Conservation (phyloP, 441 rosid genomes). For the Jatropha multifida region DNA sequence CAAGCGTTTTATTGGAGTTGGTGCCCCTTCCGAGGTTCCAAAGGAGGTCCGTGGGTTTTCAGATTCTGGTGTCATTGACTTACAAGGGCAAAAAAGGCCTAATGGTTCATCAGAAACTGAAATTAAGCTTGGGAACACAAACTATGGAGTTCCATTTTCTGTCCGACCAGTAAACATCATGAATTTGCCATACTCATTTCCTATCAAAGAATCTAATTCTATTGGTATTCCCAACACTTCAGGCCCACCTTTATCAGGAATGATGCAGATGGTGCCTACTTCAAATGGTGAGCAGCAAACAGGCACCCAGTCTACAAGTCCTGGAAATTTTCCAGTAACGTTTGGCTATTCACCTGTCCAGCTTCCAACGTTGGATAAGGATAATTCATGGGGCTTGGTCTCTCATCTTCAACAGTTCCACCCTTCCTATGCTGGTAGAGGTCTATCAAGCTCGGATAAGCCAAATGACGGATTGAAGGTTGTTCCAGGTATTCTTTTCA, state of each 20-base stretch:
- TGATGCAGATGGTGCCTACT: slow-evolving; percentile 43
- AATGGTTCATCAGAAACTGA: slow-evolving; percentile 50
- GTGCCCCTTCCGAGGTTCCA: slow-evolving; percentile 42
- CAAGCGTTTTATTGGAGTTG: slow-evolving; percentile 42
- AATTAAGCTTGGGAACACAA: slow-evolving; percentile 53
- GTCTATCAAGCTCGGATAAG: slow-evolving; percentile 53
- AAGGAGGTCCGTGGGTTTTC: slow-evolving; percentile 50
- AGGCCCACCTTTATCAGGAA: slow-evolving; percentile 45
- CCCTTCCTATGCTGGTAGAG: slow-evolving; percentile 55
- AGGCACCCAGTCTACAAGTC: slow-evolving; percentile 37
- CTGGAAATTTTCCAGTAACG: slow-evolving; percentile 58
- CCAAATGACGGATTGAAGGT: slow-evolving; percentile 39
- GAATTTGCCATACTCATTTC: slow-evolving; percentile 49
- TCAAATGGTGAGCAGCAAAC: slow-evolving; percentile 38
- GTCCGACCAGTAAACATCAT: slow-evolving; percentile 49
- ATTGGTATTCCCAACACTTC: slow-evolving; percentile 41
- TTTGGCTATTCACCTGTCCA: slow-evolving; percentile 84
- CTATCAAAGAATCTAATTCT: slow-evolving; percentile 53
- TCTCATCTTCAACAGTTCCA: slow-evolving; percentile 56
- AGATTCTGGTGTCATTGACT: slow-evolving; percentile 41
- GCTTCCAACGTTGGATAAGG: slow-evolving; percentile 80
- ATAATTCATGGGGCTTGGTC: slow-evolving; percentile 58
- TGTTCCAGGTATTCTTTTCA: slow-evolving; percentile 36
- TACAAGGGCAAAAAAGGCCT: slow-evolving; percentile 47
- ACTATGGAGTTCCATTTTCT: slow-evolving; percentile 53